phyloP scores from a whole-genome alignment of 805 yeast genomes.

The Dipodascus albidus region DNA sequence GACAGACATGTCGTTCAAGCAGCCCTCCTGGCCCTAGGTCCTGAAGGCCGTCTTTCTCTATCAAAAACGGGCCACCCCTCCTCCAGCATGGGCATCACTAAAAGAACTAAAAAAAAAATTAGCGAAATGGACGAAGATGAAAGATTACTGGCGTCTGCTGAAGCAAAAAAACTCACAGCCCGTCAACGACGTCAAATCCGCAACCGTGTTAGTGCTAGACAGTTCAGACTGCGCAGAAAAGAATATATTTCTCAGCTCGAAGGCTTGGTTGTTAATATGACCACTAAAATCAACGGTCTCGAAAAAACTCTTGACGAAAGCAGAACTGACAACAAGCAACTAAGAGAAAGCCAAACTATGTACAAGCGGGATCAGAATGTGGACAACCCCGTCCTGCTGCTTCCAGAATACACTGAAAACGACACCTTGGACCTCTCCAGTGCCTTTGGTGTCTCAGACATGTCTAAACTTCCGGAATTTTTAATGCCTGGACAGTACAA shows the following conservation, averaged over 20 bases:
- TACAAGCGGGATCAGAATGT: background rate
- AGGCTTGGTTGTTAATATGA: slow-evolving; percentile 14
- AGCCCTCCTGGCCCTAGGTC: background rate
- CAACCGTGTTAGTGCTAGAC: slow-evolving; percentile 23
- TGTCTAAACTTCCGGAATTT: background rate
- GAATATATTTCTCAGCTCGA: slow-evolving; percentile 24
- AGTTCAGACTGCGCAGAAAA: slow-evolving; percentile 22
- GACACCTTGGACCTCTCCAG: background rate
- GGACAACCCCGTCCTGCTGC: slow-evolving; percentile 6
- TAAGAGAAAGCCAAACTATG: slow-evolving; percentile 3
- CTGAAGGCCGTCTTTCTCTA: background rate
- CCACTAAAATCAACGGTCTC: slow-evolving; percentile 14
- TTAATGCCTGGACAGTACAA: slow-evolving; percentile 4
- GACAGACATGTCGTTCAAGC: background rate
- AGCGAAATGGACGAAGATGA: slow-evolving; percentile 23
- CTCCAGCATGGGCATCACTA: background rate
- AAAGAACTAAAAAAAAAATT: background rate
- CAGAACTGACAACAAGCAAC: slow-evolving; percentile 11
- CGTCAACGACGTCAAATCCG: slow-evolving; percentile 23
- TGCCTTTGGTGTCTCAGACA: background rate
- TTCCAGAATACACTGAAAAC: slow-evolving; percentile 6
- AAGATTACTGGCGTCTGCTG: slow-evolving; percentile 19
- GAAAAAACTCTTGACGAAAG: slow-evolving; percentile 9
- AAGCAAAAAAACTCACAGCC: slow-evolving; percentile 18
- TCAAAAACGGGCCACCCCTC: background rate